phyloP scores from a whole-genome alignment of 495 filamentous ascomycete genomes.

The Lasiosphaeria hispida region DNA sequence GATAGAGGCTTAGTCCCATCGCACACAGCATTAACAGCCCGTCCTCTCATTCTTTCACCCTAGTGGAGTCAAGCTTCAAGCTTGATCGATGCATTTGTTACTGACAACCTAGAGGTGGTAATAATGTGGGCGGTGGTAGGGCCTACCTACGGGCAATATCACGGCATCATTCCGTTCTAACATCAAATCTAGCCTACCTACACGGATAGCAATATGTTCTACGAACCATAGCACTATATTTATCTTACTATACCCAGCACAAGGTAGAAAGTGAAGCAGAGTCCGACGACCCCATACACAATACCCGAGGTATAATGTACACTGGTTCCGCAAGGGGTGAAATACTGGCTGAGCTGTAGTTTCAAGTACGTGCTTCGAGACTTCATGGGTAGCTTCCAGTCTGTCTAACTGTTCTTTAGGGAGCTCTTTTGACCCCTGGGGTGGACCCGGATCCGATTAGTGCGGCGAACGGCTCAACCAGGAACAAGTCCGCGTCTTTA shows the following conservation, averaged over 20 bases:
- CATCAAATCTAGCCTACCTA: background rate
- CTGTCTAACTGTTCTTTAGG: conserved; percentile 44
- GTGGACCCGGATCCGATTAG: conserved; percentile 61
- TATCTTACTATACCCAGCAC: background rate
- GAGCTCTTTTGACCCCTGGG: conserved; percentile 76
- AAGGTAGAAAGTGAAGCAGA: conserved; percentile 32
- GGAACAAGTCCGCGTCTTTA: conserved; percentile 75
- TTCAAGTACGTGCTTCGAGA: conserved; percentile 37
- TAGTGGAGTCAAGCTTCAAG: no score
- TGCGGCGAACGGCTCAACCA: conserved; percentile 63
- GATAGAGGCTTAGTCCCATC: no score
- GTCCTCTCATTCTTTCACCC: no score
- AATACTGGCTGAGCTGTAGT: conserved; percentile 10
- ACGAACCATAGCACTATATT: background rate
- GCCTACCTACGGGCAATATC: no score
- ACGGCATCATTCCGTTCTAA: no score
- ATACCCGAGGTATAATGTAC: conserved; percentile 50
- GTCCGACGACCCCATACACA: conserved; percentile 59
- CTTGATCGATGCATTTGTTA: no score
- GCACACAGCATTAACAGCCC: no score
- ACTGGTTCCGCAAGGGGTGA: background rate
- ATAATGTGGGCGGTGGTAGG: no score
- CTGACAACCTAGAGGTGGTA: no score
- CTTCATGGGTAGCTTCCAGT: no score
- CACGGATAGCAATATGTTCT: background rate